phyloP scores from a whole-genome alignment of 139 green algal genomes.

The Chlamydomonas sp. region DNA sequence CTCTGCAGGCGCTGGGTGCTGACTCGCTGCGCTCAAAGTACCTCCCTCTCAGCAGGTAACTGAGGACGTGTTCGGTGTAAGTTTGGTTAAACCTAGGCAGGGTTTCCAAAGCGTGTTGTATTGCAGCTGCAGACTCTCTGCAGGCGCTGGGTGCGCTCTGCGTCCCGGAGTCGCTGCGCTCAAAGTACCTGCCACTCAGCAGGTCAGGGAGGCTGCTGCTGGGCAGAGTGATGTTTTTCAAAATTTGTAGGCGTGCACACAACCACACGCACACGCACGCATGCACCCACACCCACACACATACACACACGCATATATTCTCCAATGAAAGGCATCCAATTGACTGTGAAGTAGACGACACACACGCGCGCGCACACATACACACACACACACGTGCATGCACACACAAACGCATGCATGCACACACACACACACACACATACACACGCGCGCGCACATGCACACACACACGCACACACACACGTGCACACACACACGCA shows the following conservation, averaged over 20 bases:
- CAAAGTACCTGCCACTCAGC: too few species aligned
- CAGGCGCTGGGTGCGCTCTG: too few species aligned
- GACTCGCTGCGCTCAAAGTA: not conserved
- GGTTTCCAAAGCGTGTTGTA: not conserved
- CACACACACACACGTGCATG: not conserved
- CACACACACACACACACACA: not conserved
- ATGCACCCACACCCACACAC: too few species aligned
- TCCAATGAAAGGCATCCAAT: not conserved
- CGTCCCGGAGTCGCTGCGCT: too few species aligned
- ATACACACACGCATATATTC: too few species aligned
- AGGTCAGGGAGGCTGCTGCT: too few species aligned
- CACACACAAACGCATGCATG: not conserved
- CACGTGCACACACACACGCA: not conserved
- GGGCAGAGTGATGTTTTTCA: too few species aligned
- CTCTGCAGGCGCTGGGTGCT: not conserved
- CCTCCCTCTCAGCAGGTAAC: not conserved
- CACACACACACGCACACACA: not conserved
- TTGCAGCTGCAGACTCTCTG: not conserved
- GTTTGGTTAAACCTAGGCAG: not conserved
- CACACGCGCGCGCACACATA: not conserved
- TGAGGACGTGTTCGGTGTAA: not conserved
- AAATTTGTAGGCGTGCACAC: too few species aligned
- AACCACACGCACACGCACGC: not conserved
- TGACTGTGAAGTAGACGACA: not conserved
- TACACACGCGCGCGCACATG: not conserved